These are phyloP conservation scores for Wickerhamomyces sydowiorum DNA, from an alignment of 805 yeast genomes.

Conservation along the genomic window DNA sequence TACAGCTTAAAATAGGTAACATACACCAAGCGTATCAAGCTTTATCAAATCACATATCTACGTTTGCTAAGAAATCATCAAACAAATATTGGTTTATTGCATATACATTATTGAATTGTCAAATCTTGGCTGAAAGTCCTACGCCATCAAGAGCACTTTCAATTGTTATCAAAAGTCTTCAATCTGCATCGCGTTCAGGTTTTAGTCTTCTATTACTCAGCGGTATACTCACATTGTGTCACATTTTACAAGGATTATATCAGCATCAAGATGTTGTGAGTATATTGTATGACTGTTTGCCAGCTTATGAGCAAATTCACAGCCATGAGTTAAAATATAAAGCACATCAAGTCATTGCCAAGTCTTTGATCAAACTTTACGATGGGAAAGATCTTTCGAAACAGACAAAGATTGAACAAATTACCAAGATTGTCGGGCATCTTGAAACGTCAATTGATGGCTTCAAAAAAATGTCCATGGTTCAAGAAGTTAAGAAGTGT, in stretches of 20 bases:
- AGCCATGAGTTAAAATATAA: constrained; percentile 34
- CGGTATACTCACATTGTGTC: constrained; percentile 39
- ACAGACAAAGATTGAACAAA: neutral
- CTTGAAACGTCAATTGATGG: constrained; percentile 40
- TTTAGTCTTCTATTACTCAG: constrained; percentile 39
- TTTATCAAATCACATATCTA: constrained; percentile 7
- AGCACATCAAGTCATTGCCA: constrained; percentile 29
- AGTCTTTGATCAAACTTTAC: constrained; percentile 15
- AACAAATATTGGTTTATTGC: constrained; percentile 40
- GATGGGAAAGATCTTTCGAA: neutral
- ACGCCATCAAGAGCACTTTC: constrained; percentile 47
- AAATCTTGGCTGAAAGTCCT: constrained; percentile 35
- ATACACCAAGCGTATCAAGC: constrained; percentile 16
- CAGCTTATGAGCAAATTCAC: constrained; percentile 36
- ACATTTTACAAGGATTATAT: constrained; percentile 36
- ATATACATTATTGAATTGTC: constrained; percentile 42
- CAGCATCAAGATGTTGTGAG: constrained; percentile 37
- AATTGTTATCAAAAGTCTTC: constrained; percentile 41
- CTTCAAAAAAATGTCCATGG: constrained; percentile 33
- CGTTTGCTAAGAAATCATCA: constrained; percentile 9
- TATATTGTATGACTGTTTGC: constrained; percentile 37
- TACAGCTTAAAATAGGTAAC: constrained; percentile 19
- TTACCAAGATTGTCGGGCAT: constrained; percentile 27
- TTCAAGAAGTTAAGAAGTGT: constrained; percentile 32
- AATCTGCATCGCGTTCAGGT: constrained; percentile 41